Percentiles rank a stretch among this genome's conserved stretches.
phyloP scores from a whole-genome alignment of 805 yeast species.

The Millerago galiae region DNA sequence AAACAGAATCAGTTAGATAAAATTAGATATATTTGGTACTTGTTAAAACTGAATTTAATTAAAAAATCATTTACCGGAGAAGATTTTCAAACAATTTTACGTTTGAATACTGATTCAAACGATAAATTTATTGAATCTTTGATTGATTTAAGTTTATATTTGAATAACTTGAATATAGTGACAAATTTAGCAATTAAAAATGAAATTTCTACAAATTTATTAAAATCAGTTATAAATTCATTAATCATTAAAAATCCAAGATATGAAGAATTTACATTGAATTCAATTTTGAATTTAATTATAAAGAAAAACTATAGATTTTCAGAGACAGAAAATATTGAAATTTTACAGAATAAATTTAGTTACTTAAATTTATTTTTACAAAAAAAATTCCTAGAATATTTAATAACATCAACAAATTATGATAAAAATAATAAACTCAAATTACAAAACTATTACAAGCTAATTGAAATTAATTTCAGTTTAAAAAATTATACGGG shows the following conservation, averaged over 20 bases:
- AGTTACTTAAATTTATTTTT: constrained; percentile 6
- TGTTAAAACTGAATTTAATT: background rate
- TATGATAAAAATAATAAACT: background rate
- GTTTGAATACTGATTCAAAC: background rate
- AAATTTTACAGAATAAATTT: constrained; percentile 12
- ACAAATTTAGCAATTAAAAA: background rate
- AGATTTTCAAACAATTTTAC: background rate
- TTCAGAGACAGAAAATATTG: constrained; percentile 10
- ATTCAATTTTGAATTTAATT: constrained; percentile 13
- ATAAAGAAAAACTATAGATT: constrained; percentile 8
- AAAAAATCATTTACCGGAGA: background rate
- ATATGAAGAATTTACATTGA: constrained; percentile 15
- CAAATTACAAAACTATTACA: constrained; percentile 8
- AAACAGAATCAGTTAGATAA: background rate
- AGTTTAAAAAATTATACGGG: constrained; percentile 15
- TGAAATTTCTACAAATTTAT: background rate
- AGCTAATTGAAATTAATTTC: constrained; percentile 12
- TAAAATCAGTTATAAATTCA: constrained; percentile 5
- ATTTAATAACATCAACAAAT: constrained; percentile 5
- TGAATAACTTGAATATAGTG: constrained; percentile 1
- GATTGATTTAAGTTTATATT: background rate
- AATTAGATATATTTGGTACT: background rate
- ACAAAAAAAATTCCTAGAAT: constrained; percentile 9
- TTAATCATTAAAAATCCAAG: constrained; percentile 16
- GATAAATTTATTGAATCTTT: background rate